Evolutionary conservation across 305 asterid genomes (phyloP), one percentile per base, ranked within the genome.

Genomic region (Striga hermonthica): DNA sequence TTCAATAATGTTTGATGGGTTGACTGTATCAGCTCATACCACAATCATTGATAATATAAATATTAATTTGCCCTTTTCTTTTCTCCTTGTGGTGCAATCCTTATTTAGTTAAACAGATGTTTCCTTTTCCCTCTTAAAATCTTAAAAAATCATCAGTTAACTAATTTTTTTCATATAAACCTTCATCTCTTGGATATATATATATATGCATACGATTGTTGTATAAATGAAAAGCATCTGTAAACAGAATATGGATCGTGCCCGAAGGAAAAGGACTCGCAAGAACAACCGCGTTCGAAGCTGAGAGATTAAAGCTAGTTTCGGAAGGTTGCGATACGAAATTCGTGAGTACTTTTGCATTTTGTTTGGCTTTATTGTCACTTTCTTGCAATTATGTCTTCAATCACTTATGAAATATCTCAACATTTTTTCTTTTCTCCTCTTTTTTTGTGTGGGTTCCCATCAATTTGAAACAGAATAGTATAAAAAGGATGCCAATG

Each of bases 321-420:
- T 83, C 96, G 41, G 96, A 88, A 81, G 84, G 83, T 47, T 88
- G 93, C 66, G 79, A 73, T 76, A 90, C 88, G 56, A 83, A 69
- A 58, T 69, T 79, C 72, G 98, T 91, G 80, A 84, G 97, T 80
- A 54, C 39, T 38, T 43, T 36, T 3, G 12, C 35, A 14, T 1
- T 16, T 52, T 15, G 8, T 7, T 52, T 15, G 14, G 6, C 28
- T 22, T 16, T 16, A 7, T 9, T 15, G 11, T n/a, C 15, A 12
- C 22, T 52, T 52, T 52, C 1, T 22, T 22, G 31, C 31, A 22
- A 22, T 36, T 62, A 34, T 3, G 39, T 67, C 53, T 60, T 56
- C 22, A 34, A 14, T 5, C 12, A 36, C 7, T 4, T 9, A 54
- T 60, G 34, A 9, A 62, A 72, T 66, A 63, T 41, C 15, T 49